Conservation (phyloP, 2,329 filamentous ascomycete species). For the Xylaria sp. region DNA sequence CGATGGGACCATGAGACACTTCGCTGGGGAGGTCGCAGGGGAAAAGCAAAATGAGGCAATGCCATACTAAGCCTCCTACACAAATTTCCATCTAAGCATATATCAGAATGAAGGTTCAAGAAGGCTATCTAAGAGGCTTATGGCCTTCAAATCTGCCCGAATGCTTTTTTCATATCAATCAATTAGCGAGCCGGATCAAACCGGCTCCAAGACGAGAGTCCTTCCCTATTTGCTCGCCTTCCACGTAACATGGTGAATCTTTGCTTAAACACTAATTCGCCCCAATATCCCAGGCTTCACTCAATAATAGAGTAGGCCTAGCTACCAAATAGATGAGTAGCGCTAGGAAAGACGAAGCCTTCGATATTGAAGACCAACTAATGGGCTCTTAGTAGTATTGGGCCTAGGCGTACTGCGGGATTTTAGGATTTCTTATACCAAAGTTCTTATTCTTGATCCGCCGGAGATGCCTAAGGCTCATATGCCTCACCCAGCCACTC, state of each 20-base stretch:
- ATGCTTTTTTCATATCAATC: neutral
- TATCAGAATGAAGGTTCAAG: neutral
- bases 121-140: neutral
- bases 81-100: neutral
- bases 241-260: neutral
- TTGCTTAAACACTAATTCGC: neutral
- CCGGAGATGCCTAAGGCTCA: neutral
- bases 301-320: neutral
- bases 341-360: neutral
- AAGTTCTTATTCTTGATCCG: neutral
- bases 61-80: neutral
- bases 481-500: constrained; percentile 5
- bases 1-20: neutral
- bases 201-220: too few species aligned
- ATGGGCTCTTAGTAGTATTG: neutral
- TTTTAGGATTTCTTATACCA: neutral
- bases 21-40: neutral
- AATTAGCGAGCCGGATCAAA: neutral
- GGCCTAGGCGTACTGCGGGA: neutral
- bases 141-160: neutral
- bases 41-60: neutral
- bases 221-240: neutral
- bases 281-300: neutral
- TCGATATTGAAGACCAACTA: neutral
- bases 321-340: neutral